Conservation (phyloP, 2,329 filamentous ascomycete species). For the Aspergillus felis region DNA sequence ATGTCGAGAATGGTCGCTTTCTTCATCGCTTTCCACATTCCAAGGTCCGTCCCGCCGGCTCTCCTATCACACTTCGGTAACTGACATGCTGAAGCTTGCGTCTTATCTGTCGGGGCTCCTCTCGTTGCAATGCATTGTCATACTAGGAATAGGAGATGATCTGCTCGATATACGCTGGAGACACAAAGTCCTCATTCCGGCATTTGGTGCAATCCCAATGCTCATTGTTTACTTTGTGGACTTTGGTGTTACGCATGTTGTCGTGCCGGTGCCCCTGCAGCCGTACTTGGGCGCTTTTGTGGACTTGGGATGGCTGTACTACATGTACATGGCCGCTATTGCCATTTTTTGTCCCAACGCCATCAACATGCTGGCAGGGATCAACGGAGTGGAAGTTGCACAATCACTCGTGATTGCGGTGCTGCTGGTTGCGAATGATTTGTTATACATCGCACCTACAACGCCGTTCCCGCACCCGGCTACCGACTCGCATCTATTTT, state of each 20-base stretch:
- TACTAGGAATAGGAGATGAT: constrained; percentile 92
- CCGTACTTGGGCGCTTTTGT: constrained; percentile 80
- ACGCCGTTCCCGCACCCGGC: constrained; percentile 85
- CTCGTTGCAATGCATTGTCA: constrained; percentile 82
- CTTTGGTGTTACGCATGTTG: constrained; percentile 93
- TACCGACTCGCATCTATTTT: constrained; percentile 93
- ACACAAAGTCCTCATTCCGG: constrained; percentile 97
- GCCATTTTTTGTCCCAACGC: constrained; percentile 98
- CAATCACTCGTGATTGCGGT: constrained; percentile 88
- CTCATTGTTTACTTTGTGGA: constrained; percentile 98
- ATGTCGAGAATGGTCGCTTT: constrained; percentile 77
- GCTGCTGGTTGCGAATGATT: constrained; percentile 81
- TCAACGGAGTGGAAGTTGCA: constrained; percentile 95
- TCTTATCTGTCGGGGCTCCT: constrained; percentile 93
- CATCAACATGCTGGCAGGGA: constrained; percentile 99
- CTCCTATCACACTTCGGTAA: background rate
- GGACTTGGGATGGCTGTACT: constrained; percentile 80
- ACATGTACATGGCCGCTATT: constrained; percentile 92
- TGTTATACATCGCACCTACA: constrained; percentile 71
- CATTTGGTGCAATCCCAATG: constrained; percentile 86
- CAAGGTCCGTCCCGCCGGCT: constrained; percentile 58
- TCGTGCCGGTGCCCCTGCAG: constrained; percentile 81
- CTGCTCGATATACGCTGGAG: constrained; percentile 98
- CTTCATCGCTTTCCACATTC: constrained; percentile 90
- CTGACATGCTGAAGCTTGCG: constrained; percentile 60